phyloP scores from a whole-genome alignment of 352 stramenopile genomes.

The Peronospora destructor region DNA sequence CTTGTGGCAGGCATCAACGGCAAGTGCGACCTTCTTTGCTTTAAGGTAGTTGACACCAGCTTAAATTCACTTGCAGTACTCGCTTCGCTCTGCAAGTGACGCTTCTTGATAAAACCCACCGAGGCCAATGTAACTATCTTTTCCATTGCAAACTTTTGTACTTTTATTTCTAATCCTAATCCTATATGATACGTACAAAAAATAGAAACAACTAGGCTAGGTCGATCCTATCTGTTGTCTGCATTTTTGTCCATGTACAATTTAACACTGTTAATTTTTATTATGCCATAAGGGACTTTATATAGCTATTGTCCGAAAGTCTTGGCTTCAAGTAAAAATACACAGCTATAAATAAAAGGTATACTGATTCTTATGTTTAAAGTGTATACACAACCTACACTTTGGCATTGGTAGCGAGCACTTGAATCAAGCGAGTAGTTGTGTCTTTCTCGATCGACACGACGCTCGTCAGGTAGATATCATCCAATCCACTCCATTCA shows the following conservation, averaged over 20 bases:
- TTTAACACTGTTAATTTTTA: too few species aligned
- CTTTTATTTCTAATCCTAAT: too few species aligned
- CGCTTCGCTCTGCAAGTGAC: slow-evolving; percentile 72
- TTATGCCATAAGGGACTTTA: too few species aligned
- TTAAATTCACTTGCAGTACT: slow-evolving; percentile 91
- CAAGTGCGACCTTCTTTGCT: slow-evolving; percentile 83
- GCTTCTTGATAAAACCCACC: slow-evolving; percentile 91
- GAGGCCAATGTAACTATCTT: slow-evolving; percentile 81
- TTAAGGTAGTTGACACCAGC: slow-evolving; percentile 94
- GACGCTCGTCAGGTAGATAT: slow-evolving; percentile 3
- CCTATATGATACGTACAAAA: too few species aligned
- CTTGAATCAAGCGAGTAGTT: neutral
- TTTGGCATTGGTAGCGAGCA: slow-evolving; percentile 7
- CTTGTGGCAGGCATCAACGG: slow-evolving; percentile 91
- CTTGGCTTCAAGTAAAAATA: too few species aligned
- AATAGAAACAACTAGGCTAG: too few species aligned
- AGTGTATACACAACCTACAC: slow-evolving; percentile 18
- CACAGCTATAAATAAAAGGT: too few species aligned
- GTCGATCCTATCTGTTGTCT: too few species aligned
- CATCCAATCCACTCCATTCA: neutral
- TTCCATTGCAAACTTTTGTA: too few species aligned
- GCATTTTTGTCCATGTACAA: too few species aligned
- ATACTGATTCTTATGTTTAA: neutral
- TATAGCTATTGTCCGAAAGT: too few species aligned
- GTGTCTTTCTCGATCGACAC: slow-evolving; percentile 1